A percentile compares a stretch with the other conserved stretches of the same genome.
Conservation (phyloP, 2,329 filamentous ascomycete species). For the Ascochyta lentis region DNA sequence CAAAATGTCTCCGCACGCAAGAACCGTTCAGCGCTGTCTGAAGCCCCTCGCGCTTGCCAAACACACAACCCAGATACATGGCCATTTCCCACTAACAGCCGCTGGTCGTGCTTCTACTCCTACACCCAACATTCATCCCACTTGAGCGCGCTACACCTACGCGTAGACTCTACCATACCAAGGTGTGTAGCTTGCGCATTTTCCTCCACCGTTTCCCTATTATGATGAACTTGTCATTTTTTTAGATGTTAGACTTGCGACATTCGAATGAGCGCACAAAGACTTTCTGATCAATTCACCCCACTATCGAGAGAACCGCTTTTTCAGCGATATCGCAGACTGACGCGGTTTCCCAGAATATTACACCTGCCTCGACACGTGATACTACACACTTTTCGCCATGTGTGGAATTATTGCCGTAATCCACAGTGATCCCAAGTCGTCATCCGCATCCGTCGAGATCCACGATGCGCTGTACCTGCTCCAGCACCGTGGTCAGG, state of each 20-base stretch:
- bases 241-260: conserved; percentile 53
- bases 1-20: conserved; percentile 36
- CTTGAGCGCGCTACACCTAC: conserved; percentile 9
- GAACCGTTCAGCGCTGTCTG: conserved; percentile 20
- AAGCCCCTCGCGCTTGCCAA: conserved; percentile 14
- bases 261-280: conserved; percentile 45
- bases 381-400: conserved; percentile 26
- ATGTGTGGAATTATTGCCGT: conserved; percentile 62
- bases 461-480: conserved; percentile 53
- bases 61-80: conserved; percentile 8
- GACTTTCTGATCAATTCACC: conserved; percentile 44
- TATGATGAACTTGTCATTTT: conserved; percentile 48
- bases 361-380: neutral
- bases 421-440: conserved; percentile 54
- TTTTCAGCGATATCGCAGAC: conserved; percentile 23
- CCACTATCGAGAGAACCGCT: conserved; percentile 23
- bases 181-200: conserved; percentile 22
- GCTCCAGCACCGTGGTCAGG: conserved; percentile 72
- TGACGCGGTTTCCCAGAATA: conserved; percentile 31
- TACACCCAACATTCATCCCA: conserved; percentile 11
- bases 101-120: conserved; percentile 20
- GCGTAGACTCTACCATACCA: neutral
- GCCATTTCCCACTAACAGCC: conserved; percentile 16
- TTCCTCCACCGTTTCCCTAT: neutral
- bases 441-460: conserved; percentile 50